phyloP scores from a whole-genome alignment of 2,329 filamentous ascomycete genomes.

The Dichotomopilus funicola region DNA sequence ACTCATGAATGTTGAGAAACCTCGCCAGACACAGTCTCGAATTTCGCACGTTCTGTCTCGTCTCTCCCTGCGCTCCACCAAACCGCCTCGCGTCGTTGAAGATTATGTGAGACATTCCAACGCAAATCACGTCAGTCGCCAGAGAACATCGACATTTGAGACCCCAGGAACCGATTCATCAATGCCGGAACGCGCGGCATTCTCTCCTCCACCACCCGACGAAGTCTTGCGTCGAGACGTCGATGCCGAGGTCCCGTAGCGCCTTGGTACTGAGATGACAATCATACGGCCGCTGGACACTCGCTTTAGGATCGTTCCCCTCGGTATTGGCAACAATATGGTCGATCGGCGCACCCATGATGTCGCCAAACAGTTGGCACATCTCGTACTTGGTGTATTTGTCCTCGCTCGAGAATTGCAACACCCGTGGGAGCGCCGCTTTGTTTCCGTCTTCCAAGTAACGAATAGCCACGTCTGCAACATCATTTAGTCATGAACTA shows the following conservation, averaged over 20 bases:
- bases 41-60: background rate
- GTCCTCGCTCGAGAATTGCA: conserved; percentile 86
- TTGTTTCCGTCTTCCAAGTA: conserved; percentile 51
- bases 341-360: conserved; percentile 66
- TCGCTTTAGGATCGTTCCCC: conserved; percentile 64
- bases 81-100: background rate
- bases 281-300: conserved; percentile 76
- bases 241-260: conserved; percentile 66
- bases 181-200: conserved; percentile 53
- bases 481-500: background rate
- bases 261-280: conserved; percentile 76
- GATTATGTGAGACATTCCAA: background rate
- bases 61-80: background rate
- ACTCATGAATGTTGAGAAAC: background rate
- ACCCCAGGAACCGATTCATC: conserved; percentile 13
- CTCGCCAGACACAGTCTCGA: conserved; percentile 5
- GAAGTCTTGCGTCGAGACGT: conserved; percentile 70
- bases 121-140: background rate
- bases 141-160: background rate
- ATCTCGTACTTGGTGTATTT: conserved; percentile 87
- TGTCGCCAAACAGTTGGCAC: conserved; percentile 67
- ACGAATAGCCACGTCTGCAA: conserved; percentile 60
- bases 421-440: conserved; percentile 55
- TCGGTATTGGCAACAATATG: conserved; percentile 63
- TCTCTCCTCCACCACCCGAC: conserved; percentile 71